Base-by-base conservation (phyloP, 192 early-diverging fungal species). In the Backusella luteola region DNA sequence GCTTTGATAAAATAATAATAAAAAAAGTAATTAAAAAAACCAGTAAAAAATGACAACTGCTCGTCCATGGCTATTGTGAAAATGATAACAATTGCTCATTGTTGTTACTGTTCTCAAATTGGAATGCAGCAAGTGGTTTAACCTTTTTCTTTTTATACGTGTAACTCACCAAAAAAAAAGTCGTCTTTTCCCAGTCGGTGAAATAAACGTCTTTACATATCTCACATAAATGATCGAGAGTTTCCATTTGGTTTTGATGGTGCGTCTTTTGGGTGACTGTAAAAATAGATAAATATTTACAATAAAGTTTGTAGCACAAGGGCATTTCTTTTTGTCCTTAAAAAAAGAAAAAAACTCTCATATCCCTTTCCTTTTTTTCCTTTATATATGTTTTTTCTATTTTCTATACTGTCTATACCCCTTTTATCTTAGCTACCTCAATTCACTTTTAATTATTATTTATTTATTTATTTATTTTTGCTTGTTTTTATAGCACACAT, bases 331-430 rank as follows among this genome's bases (percentile, higher is more conserved):
- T 29, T 59, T 59, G 21, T 53, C 7, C 7, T 59, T 26, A 23
- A 23, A 59, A 59, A 59, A 59, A 59, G 23, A 26, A 59, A 59
- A 29, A 59, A 21, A 21, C 21, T 56, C 53, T 59, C 23, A 29
- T 26, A 59, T 21, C 21, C 23, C 26, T 59, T 59, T 7, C 23
- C 11, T 59, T 59, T 26, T 59, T 56, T 59, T 26, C 53, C 11
- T 26, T 59, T 59, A 26, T 59, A 59, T 59, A 59, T 59, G 56
- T 59, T 59, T 59, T 26, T 59, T 59, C 53, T 56, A 56, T 56
- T 56, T 56, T 59, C 23, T 59, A 59, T 23, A 59, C 23, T 26
- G 11, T 59, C 21, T 26, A 59, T 59, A 59, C 56, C 56, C 56
- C 23, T 52, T 72, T 72, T 72, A 34, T 49, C 17, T 72, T 41